Conservation (phyloP, 768 basidiomycete species). For the Hirschioporus abietinus region DNA sequence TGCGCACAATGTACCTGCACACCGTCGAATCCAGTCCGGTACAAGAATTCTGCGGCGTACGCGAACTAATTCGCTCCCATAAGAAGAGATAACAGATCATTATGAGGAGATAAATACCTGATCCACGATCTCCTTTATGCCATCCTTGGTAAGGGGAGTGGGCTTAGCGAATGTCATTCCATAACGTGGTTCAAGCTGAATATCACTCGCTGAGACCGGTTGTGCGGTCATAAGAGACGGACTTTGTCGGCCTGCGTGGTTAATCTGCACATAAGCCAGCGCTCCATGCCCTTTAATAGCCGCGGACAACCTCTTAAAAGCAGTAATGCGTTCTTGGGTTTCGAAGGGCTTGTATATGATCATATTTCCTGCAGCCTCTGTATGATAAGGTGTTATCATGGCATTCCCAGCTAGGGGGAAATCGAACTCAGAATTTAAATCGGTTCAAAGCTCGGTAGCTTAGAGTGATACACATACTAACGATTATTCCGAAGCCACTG, state of each 20-base stretch:
- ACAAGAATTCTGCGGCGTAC: conserved; percentile 4
- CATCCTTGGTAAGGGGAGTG: conserved; percentile 4
- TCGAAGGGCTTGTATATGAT: conserved; percentile 26
- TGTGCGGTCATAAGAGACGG: conserved; percentile 29
- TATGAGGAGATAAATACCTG: not conserved
- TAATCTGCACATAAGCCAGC: conserved; percentile 28
- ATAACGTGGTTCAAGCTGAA: conserved; percentile 28
- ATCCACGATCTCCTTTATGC: conserved; percentile 1
- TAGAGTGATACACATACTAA: conserved; percentile 6
- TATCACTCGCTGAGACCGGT: conserved; percentile 28
- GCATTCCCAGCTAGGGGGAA: conserved; percentile 25
- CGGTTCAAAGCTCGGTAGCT: conserved; percentile 23
- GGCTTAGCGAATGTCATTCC: conserved; percentile 28
- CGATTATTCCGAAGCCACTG: conserved; percentile 24
- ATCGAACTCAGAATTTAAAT: conserved; percentile 26
- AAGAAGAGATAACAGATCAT: not conserved
- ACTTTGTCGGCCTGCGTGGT: conserved; percentile 29
- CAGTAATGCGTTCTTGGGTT: conserved; percentile 19
- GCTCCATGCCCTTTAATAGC: conserved; percentile 27
- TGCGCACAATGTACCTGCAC: conserved; percentile 73
- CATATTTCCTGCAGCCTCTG: conserved; percentile 22
- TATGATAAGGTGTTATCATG: not conserved
- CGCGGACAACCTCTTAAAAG: conserved; percentile 20
- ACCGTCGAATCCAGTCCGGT: conserved; percentile 45
- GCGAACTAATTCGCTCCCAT: not conserved